These are phyloP conservation scores for Vitis labrusca DNA, from an alignment of 164 flowering plant genomes.

Conservation along the genomic window DNA sequence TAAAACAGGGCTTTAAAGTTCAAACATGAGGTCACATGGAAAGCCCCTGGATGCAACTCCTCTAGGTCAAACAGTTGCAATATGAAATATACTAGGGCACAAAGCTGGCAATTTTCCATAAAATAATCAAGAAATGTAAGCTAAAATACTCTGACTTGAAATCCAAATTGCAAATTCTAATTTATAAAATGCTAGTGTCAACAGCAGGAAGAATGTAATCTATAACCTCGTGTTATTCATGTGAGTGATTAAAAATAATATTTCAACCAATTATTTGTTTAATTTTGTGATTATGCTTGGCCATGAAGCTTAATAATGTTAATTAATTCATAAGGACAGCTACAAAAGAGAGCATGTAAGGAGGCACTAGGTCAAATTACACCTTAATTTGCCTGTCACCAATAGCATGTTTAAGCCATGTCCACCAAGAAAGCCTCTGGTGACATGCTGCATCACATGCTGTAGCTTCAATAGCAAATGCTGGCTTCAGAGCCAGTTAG, in stretches of 20 bases:
- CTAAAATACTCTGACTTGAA: background rate
- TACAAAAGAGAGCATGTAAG: background rate
- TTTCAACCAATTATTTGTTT: background rate
- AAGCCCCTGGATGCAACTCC: background rate
- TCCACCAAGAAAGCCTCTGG: too few relatives aligned
- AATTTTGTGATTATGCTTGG: conserved; percentile 11
- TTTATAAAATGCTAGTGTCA: background rate
- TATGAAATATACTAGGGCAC: background rate
- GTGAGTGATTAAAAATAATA: background rate
- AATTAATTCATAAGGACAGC: conserved; percentile 1
- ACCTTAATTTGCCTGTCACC: conserved; percentile 5
- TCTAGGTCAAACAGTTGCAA: background rate
- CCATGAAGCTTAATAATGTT: conserved; percentile 1
- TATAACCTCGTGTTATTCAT: background rate
- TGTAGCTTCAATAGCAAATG: too few relatives aligned
- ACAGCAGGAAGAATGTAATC: background rate
- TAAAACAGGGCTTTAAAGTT: background rate
- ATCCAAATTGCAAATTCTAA: background rate
- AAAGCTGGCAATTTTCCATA: background rate
- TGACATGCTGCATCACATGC: too few relatives aligned
- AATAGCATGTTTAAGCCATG: background rate
- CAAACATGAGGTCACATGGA: background rate
- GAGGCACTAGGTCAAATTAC: conserved; percentile 1
- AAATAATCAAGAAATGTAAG: background rate
- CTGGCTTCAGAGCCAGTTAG: background rate